Evolutionary conservation across 129 eudicot genomes (phyloP).

Genomic region (Chrysanthemum makinoi): DNA sequence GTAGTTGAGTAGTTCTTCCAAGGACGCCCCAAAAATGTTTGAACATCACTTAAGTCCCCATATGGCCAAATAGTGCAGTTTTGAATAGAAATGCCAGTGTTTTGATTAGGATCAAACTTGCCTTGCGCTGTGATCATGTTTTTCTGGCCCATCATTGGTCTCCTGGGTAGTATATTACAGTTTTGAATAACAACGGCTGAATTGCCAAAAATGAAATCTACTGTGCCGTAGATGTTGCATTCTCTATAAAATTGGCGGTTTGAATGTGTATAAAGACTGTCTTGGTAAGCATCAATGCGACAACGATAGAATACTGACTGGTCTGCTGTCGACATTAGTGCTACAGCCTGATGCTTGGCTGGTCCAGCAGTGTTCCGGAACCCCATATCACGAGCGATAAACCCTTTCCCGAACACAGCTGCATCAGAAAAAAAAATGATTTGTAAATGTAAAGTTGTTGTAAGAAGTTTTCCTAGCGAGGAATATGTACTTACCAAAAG

Average conservation of each 20-base stretch:
- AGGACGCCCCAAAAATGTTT: too few species aligned
- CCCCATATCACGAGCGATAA: conserved; percentile 9
- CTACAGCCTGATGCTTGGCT: conserved; percentile 49
- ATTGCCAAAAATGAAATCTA: conserved; percentile 66
- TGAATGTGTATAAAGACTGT: conserved; percentile 52
- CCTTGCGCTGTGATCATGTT: too few species aligned
- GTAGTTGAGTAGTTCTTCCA: too few species aligned
- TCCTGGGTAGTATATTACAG: conserved; percentile 28
- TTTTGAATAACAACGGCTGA: conserved; percentile 45
- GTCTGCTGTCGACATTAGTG: conserved; percentile 42
- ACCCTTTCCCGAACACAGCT: neutral
- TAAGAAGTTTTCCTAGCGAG: neutral
- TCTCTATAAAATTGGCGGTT: conserved; percentile 57
- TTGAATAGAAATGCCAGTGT: too few species aligned
- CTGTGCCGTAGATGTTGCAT: conserved; percentile 56
- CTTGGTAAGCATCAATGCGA: conserved; percentile 45
- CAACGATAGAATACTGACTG: conserved; percentile 42
- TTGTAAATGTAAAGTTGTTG: neutral
- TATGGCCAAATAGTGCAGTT: too few species aligned
- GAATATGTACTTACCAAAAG: neutral
- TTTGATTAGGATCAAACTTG: too few species aligned
- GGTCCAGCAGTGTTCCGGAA: conserved; percentile 58
- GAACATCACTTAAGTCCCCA: too few species aligned
- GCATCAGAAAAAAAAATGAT: neutral
- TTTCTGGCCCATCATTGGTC: too few species aligned